Conservation (phyloP, 2,329 filamentous ascomycete species). For the Fulvia fulva region DNA sequence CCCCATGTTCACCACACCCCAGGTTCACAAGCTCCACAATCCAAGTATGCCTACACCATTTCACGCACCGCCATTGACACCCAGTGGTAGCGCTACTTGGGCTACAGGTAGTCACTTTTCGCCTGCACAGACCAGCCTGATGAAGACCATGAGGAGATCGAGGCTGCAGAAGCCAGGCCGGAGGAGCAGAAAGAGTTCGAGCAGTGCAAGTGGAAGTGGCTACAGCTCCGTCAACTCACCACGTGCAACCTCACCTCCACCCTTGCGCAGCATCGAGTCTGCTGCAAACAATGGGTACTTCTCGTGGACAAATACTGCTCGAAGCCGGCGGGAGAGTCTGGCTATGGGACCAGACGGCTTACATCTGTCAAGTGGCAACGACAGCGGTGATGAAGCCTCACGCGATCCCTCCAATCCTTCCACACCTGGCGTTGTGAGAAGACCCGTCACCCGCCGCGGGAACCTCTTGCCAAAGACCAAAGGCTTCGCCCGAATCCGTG, state of each 20-base stretch:
- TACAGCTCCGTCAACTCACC: constrained; percentile 65
- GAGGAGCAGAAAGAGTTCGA: constrained; percentile 61
- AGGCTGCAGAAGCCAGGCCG: constrained; percentile 49
- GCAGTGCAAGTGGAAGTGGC: constrained; percentile 59
- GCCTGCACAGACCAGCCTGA: constrained; percentile 46
- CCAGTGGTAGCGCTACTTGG: constrained; percentile 38
- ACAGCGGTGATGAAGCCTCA: constrained; percentile 67
- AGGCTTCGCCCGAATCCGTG: constrained; percentile 87
- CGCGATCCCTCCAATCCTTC: constrained; percentile 38
- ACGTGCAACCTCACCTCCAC: constrained; percentile 74
- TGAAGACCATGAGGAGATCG: constrained; percentile 73
- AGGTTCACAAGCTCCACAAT: constrained; percentile 58
- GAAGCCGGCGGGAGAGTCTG: constrained; percentile 72
- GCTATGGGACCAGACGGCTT: constrained; percentile 87
- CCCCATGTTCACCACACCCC: constrained; percentile 76
- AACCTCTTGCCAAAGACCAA: constrained; percentile 95
- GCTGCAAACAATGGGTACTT: constrained; percentile 40
- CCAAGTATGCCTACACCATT: constrained; percentile 45
- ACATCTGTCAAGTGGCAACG: constrained; percentile 73
- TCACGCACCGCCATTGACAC: constrained; percentile 42
- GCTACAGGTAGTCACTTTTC: constrained; percentile 27
- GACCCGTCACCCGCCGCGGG: constrained; percentile 78
- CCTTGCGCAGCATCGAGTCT: constrained; percentile 53
- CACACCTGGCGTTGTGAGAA: constrained; percentile 72
- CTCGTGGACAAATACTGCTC: constrained; percentile 38